A percentile compares a stretch with the other conserved stretches of the same genome.
Evolutionary conservation across 148 eudicot species (phyloP).

Genomic region (Spergularia bocconei): DNA sequence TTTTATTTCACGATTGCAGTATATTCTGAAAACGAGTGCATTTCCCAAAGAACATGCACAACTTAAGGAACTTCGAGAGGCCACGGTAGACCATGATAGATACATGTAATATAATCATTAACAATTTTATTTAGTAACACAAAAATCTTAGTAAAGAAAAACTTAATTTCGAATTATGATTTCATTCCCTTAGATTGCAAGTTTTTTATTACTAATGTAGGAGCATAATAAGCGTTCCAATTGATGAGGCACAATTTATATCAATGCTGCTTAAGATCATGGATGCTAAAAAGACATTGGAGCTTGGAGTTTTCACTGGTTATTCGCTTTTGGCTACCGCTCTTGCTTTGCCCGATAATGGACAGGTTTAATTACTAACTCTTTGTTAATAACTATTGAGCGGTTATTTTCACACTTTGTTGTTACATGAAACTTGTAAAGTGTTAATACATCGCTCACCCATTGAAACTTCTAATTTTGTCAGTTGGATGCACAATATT

Average conservation of each 20-base stretch:
- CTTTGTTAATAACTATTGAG: neutral
- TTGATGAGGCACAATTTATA: conserved; percentile 47
- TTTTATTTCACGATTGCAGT: conserved; percentile 31
- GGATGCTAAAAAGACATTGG: conserved; percentile 57
- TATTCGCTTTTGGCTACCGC: conserved; percentile 63
- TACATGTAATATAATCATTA: neutral
- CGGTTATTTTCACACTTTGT: too few relatives aligned
- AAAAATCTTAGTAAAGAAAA: neutral
- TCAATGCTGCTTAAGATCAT: conserved; percentile 46
- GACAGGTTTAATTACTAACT: conserved; percentile 36
- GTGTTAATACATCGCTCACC: too few relatives aligned
- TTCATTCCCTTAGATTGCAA: neutral
- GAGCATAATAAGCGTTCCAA: conserved; percentile 42
- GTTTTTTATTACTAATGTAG: conserved; percentile 19
- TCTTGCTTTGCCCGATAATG: conserved; percentile 65
- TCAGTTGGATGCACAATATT: too few relatives aligned
- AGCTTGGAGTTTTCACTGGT: conserved; percentile 64
- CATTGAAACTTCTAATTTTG: too few relatives aligned
- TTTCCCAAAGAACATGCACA: conserved; percentile 53
- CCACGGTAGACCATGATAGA: conserved; percentile 23
- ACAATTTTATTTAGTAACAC: too few relatives aligned
- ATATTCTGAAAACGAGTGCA: conserved; percentile 46
- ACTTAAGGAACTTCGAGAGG: conserved; percentile 42
- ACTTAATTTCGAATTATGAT: neutral
- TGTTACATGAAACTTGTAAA: too few relatives aligned